Evolutionary conservation across 2,329 filamentous ascomycete species (phyloP), one percentile per base, ranked within the genome.

Genomic region (Beauveria varroae): DNA sequence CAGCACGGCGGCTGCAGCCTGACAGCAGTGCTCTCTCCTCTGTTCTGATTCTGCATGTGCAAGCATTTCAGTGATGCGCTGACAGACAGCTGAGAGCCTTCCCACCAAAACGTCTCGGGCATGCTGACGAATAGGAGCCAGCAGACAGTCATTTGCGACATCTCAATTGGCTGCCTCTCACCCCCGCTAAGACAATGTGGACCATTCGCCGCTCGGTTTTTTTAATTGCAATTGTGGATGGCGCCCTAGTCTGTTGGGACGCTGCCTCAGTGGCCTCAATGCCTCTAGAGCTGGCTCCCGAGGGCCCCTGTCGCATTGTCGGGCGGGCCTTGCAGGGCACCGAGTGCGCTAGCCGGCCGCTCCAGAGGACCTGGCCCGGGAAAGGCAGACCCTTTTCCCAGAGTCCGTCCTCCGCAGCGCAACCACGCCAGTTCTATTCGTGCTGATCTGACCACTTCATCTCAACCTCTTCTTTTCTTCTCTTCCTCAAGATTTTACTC

Each of bases 381-480:
- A 61, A 30, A 43, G 22, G 16, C 52, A 56, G 59, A 56, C 51
- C 59, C 51, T 61, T 61, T 55, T 55, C 59, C 55, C 30, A 57
- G 55, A 44, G 24, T 20, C 37, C 50, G 37, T 26, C 43, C 28
- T 57, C 22, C 46, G 46, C 16, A 14, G 57, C 57, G 59, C 59
- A 50, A 54, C 41, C 57, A 26, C 37, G 28, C 40, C 55, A 57
- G 40, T 34, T 30, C 44, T 60, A 22, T 51, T 46, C 34, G 37
- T 50, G 53, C 37, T 52, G 57, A 57, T 18, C 57, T 55, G 40
- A 47, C 54, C 53, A 55, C 30, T 53, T 55, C 60, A 52, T 49
- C 41, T 46, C 34, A 41, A 34, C 40, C 14, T 40, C 37, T 60
- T 24, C 47, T 24, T 50, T 50, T 34, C 26, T 54, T n/a, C 50